Evolutionary conservation across 805 yeast genomes (phyloP).

Genomic region (Ogataea ganodermae): DNA sequence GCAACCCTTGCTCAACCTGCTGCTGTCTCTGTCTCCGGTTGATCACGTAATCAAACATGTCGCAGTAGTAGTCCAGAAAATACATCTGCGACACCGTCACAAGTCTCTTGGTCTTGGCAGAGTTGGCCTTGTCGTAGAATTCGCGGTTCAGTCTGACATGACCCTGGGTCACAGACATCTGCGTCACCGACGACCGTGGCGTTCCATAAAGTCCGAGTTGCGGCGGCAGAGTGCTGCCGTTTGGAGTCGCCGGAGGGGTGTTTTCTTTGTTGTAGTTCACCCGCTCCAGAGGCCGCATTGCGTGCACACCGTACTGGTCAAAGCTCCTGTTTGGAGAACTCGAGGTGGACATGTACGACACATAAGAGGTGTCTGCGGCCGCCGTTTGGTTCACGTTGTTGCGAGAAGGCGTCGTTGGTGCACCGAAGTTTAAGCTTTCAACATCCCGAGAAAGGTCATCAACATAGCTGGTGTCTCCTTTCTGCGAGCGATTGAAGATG

Average conservation of each 20-base stretch:
- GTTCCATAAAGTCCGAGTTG: constrained; percentile 23
- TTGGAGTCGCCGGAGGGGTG: constrained; percentile 37
- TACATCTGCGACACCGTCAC: constrained; percentile 93
- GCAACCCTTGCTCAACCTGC: constrained; percentile 62
- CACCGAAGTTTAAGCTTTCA: constrained; percentile 35
- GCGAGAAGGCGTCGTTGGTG: constrained; percentile 29
- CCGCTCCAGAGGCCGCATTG: constrained; percentile 27
- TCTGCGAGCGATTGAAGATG: constrained; percentile 32
- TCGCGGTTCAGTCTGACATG: constrained; percentile 39
- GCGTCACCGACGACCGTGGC: constrained; percentile 26
- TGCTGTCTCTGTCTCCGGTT: constrained; percentile 80
- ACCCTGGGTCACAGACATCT: constrained; percentile 26
- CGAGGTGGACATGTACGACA: constrained; percentile 32
- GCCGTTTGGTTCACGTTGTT: constrained; percentile 9
- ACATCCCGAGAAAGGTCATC: constrained; percentile 39
- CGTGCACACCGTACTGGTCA: constrained; percentile 25
- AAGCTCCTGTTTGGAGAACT: constrained; percentile 35
- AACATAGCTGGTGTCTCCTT: constrained; percentile 30
- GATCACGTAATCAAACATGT: constrained; percentile 89
- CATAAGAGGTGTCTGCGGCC: constrained; percentile 25
- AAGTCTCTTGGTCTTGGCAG: constrained; percentile 77
- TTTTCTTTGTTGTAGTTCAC: constrained; percentile 47
- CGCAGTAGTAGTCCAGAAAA: constrained; percentile 94
- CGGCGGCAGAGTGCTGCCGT: constrained; percentile 22
- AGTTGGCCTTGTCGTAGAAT: constrained; percentile 58